These are phyloP conservation scores for Chaetomium sp. DNA, from an alignment of 2,329 filamentous ascomycete genomes.

Conservation along the genomic window DNA sequence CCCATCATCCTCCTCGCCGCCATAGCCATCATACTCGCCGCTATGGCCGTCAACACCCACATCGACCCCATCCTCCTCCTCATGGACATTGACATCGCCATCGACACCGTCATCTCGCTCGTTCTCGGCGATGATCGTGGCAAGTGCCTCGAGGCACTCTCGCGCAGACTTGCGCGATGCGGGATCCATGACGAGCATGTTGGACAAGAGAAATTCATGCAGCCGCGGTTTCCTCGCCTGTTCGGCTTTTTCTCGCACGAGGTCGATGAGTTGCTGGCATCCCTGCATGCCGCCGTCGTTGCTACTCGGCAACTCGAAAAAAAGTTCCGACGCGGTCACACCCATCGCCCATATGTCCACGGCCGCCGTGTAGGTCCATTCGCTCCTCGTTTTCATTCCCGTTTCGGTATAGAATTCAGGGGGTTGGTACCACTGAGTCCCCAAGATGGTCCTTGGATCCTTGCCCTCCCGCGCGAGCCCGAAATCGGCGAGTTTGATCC, in stretches of 20 bases:
- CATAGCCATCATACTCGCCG: no score
- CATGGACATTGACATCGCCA: no score
- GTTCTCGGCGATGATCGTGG: no score
- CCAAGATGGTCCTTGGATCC: not conserved
- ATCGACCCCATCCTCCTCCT: no score
- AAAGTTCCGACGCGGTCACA: not conserved
- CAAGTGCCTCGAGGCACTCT: slow-evolving; percentile 1
- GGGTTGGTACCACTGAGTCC: not conserved
- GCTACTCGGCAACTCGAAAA: no score
- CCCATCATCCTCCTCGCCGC: no score
- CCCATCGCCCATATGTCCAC: slow-evolving; percentile 12
- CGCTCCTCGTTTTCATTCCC: no score
- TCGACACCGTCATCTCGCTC: no score
- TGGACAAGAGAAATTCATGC: not conserved
- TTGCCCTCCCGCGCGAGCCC: not conserved
- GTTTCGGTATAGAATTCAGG: not conserved
- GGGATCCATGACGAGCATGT: slow-evolving; percentile 6
- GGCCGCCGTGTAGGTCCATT: not conserved
- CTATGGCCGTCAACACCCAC: no score
- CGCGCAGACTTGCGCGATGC: not conserved
- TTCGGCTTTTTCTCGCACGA: no score
- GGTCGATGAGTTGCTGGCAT: not conserved
- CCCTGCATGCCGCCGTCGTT: no score
- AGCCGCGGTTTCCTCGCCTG: not conserved
- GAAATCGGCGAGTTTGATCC: slow-evolving; percentile 11